phyloP scores from a whole-genome alignment of 83 land plant genomes.

The Larix sibirica region DNA sequence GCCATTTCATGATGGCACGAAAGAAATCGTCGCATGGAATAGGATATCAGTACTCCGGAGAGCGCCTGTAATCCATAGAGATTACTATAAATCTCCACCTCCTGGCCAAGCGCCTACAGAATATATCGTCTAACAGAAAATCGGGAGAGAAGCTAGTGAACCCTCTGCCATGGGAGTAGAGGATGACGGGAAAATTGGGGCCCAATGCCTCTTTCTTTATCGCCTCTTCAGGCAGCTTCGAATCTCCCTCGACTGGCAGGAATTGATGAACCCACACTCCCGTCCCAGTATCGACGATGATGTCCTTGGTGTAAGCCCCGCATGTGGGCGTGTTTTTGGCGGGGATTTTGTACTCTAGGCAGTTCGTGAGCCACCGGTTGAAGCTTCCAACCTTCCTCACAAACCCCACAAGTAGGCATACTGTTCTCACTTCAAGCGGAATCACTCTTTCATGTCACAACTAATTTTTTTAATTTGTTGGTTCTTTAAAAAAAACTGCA shows the following conservation, averaged over 20 bases:
- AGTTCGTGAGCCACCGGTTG: no score
- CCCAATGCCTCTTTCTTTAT: background rate
- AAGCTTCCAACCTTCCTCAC: conserved; percentile 34
- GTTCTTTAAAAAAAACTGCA: no score
- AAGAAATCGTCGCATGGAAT: conserved; percentile 62
- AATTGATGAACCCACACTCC: conserved; percentile 61
- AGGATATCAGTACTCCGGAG: conserved; percentile 70
- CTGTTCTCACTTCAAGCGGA: conserved; percentile 24
- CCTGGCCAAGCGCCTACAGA: conserved; percentile 68
- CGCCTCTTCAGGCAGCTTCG: background rate
- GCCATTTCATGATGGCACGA: conserved; percentile 50
- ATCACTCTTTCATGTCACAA: no score
- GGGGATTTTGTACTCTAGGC: no score
- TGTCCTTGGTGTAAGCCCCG: conserved; percentile 57
- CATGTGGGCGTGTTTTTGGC: conserved; percentile 15
- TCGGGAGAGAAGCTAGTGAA: conserved; percentile 51
- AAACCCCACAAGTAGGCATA: background rate
- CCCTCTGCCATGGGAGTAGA: conserved; percentile 86
- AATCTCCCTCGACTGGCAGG: conserved; percentile 16
- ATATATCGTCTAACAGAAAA: conserved; percentile 46
- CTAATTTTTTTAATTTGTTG: no score
- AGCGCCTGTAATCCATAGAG: conserved; percentile 70
- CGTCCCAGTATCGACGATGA: conserved; percentile 38
- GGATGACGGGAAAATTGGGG: conserved; percentile 44
- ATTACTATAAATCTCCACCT: conserved; percentile 40